A percentile compares a stretch with the other conserved stretches of the same genome.
phyloP scores from a whole-genome alignment of 768 basidiomycete species.

The Podaxis sp. region DNA sequence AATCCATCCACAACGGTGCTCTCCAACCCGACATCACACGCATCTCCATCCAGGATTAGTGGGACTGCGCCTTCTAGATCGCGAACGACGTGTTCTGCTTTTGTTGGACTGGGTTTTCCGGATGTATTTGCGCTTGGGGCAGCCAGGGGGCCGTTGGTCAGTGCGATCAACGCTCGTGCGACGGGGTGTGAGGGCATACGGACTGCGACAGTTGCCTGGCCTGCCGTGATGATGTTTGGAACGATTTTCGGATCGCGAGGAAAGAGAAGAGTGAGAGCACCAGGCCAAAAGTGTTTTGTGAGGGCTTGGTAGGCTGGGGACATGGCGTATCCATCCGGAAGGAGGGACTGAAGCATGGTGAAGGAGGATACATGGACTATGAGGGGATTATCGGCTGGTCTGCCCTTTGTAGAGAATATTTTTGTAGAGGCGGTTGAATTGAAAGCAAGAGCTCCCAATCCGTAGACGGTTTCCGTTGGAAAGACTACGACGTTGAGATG shows the following conservation, averaged over 20 bases:
- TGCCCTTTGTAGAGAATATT: conserved; percentile 88
- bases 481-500: conserved; percentile 69
- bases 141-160: conserved; percentile 75
- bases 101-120: conserved; percentile 92
- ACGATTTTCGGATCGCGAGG: conserved; percentile 63
- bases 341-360: conserved; percentile 74
- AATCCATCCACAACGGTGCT: conserved; percentile 95
- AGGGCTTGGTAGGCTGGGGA: conserved; percentile 69
- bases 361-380: conserved; percentile 94
- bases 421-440: conserved; percentile 57
- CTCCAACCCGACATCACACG: conserved; percentile 88
- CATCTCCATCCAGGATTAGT: conserved; percentile 89
- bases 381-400: conserved; percentile 94
- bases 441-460: conserved; percentile 87
- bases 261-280: conserved; percentile 89
- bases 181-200: conserved; percentile 95
- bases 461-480: conserved; percentile 98
- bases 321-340: conserved; percentile 64
- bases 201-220: conserved; percentile 80
- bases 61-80: conserved; percentile 77
- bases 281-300: conserved; percentile 92
- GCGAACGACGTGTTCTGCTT: conserved; percentile 76
- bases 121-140: conserved; percentile 96
- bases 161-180: conserved; percentile 83
- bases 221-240: conserved; percentile 77